phyloP scores from a whole-genome alignment of 352 stramenopile species.

The Pythium dissotocum region DNA sequence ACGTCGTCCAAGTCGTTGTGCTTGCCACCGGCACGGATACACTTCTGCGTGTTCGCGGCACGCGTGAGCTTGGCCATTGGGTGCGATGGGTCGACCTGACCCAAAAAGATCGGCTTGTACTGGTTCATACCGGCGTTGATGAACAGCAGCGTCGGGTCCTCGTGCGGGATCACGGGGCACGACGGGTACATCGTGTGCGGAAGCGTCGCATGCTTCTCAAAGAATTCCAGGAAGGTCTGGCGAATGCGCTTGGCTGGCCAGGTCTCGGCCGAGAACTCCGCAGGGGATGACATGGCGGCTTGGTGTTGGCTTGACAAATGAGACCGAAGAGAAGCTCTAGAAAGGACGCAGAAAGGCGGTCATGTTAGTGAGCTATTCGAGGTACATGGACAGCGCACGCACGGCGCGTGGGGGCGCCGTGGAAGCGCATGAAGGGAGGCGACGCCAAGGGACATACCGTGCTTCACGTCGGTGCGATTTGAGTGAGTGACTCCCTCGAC shows the following conservation, averaged over 20 bases:
- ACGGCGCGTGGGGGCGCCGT: neutral
- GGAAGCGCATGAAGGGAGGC: neutral
- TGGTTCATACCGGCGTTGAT: conserved; percentile 99
- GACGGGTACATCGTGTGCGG: conserved; percentile 96
- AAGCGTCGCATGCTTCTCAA: conserved; percentile 80
- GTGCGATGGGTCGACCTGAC: conserved; percentile 93
- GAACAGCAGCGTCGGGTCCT: conserved; percentile 99
- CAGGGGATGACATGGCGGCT: conserved; percentile 19
- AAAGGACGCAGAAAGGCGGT: neutral
- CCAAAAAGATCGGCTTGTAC: conserved; percentile 99
- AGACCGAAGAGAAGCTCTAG: neutral
- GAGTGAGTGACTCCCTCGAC: neutral
- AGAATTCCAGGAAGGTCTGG: conserved; percentile 98
- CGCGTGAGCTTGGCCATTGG: conserved; percentile 91
- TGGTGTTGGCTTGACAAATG: neutral
- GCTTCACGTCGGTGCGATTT: neutral
- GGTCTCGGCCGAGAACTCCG: conserved; percentile 34
- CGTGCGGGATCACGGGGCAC: conserved; percentile 95
- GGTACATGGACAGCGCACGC: too few species aligned
- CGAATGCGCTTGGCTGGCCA: conserved; percentile 97
- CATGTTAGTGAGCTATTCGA: too few species aligned
- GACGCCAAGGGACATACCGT: neutral
- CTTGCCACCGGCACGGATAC: conserved; percentile 98
- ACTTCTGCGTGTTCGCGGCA: conserved; percentile 98
- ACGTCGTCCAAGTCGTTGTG: conserved; percentile 99